Evolutionary conservation across 1,284 basidiomycete species (phyloP).

Genomic region (Puccinia horiana): DNA sequence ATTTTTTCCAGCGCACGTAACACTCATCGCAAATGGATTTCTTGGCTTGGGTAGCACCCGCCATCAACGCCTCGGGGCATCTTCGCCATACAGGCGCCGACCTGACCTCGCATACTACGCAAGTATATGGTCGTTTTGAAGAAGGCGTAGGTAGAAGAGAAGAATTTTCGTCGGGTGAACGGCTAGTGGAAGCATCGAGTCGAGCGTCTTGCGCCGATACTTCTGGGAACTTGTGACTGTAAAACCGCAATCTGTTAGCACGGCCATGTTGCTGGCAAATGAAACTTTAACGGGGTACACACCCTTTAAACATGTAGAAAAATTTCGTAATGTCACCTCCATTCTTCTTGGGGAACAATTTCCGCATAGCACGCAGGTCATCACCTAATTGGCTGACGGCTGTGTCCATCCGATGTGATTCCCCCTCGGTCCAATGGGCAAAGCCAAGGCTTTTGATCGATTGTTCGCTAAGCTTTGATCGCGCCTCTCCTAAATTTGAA

Average conservation of each 20-base stretch:
- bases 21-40: constrained; percentile 49
- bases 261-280: background rate
- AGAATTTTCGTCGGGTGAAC: constrained; percentile 37
- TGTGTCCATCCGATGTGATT: constrained; percentile 40
- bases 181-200: constrained; percentile 31
- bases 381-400: constrained; percentile 39
- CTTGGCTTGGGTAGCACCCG: constrained; percentile 35
- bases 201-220: constrained; percentile 27
- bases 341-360: constrained; percentile 43
- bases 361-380: constrained; percentile 41
- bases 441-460: constrained; percentile 33
- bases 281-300: background rate
- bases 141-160: constrained; percentile 33
- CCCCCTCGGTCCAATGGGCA: constrained; percentile 43
- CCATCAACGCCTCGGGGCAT: constrained; percentile 46
- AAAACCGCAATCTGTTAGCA: background rate
- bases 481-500: constrained; percentile 12
- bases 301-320: constrained; percentile 50
- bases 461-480: constrained; percentile 12
- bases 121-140: constrained; percentile 44
- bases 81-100: constrained; percentile 32
- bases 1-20: constrained; percentile 45
- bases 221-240: constrained; percentile 41
- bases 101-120: constrained; percentile 45
- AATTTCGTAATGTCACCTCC: constrained; percentile 27